Conservation (phyloP, 306 rosid species). For the Dalbergia cochinchinensis region DNA sequence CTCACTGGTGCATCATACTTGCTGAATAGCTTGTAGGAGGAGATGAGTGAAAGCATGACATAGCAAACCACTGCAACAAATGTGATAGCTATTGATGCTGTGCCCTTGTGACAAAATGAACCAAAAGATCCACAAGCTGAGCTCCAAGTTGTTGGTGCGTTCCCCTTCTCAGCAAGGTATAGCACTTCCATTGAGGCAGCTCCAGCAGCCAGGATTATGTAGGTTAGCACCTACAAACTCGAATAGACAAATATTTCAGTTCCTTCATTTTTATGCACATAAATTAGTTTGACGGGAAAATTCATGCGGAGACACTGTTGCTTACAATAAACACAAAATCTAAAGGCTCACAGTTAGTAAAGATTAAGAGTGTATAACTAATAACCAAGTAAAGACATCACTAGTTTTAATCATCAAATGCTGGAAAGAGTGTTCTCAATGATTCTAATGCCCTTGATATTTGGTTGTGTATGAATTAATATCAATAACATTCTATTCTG, state of each 20-base stretch:
- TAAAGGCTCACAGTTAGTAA: not conserved
- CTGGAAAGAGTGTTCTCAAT: not conserved
- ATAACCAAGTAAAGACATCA: no score
- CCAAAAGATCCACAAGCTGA: slow-evolving; percentile 71
- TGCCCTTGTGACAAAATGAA: slow-evolving; percentile 73
- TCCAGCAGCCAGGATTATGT: slow-evolving; percentile 77
- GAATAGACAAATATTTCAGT: not conserved
- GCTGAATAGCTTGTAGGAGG: slow-evolving; percentile 89
- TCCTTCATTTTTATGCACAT: not conserved
- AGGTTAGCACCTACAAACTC: slow-evolving; percentile 63
- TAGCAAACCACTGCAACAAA: slow-evolving; percentile 65
- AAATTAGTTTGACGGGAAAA: not conserved
- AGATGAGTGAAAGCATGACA: slow-evolving; percentile 70
- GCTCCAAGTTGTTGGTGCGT: slow-evolving; percentile 64
- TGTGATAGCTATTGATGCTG: slow-evolving; percentile 63
- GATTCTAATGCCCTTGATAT: not conserved
- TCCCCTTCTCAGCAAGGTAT: slow-evolving; percentile 78
- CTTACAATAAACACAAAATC: not conserved
- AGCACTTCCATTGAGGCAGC: slow-evolving; percentile 69
- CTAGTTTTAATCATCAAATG: no score
- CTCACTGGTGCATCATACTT: slow-evolving; percentile 69
- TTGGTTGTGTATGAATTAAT: not conserved
- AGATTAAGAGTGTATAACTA: no score
- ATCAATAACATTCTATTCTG: not conserved
- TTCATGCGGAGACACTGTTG: not conserved